Percentiles rank a stretch among this genome's conserved stretches.
Evolutionary conservation across 169 alveolate species (phyloP).

Genomic region (Plasmodium sp.): DNA sequence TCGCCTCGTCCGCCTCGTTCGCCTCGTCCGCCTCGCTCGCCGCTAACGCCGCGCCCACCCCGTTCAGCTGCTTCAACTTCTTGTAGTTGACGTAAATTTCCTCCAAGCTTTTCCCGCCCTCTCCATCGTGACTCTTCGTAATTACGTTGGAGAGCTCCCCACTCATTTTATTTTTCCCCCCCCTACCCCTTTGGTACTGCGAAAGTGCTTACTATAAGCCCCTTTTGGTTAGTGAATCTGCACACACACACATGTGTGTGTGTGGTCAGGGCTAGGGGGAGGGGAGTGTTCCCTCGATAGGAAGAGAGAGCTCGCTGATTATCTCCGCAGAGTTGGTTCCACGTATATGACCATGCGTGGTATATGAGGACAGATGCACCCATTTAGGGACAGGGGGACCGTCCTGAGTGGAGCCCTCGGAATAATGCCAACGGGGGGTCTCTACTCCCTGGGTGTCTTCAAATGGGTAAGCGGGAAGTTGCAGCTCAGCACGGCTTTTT

Average conservation of each 20-base stretch:
- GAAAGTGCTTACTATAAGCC: background rate
- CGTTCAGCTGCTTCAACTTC: conserved; percentile 1
- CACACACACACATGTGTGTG: background rate
- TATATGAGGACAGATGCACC: background rate
- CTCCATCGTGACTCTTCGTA: conserved; percentile 31
- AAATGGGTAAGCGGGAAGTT: background rate
- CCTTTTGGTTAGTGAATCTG: background rate
- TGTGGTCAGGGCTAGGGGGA: background rate
- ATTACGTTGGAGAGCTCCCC: conserved; percentile 7
- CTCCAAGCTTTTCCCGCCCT: conserved; percentile 24
- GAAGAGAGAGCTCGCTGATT: background rate
- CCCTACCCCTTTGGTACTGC: background rate
- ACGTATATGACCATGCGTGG: background rate
- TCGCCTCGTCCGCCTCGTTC: background rate
- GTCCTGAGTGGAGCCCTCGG: background rate
- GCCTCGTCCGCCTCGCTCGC: background rate
- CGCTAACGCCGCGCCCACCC: background rate
- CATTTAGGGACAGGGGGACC: background rate
- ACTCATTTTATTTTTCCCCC: conserved; percentile 25
- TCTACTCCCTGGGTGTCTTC: background rate
- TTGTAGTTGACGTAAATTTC: conserved; percentile 28
- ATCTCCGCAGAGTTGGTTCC: background rate
- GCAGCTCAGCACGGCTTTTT: background rate
- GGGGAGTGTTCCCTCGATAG: background rate
- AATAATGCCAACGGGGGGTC: background rate